Conservation (phyloP, 2,329 filamentous ascomycete species). For the Aotearoamyces nothofagi region DNA sequence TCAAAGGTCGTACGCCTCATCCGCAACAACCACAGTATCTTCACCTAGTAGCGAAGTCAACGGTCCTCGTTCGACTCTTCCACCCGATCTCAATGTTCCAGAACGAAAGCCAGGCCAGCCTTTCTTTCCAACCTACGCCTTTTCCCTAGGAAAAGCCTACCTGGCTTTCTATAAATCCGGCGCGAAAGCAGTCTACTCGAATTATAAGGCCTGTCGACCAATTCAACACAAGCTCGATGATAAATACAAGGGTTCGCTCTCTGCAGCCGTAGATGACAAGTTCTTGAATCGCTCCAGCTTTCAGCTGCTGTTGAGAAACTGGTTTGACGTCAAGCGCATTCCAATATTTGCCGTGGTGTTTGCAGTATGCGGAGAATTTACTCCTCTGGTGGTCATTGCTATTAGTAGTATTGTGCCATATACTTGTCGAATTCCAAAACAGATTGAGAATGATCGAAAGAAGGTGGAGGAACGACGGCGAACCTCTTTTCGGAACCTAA, state of each 20-base stretch:
- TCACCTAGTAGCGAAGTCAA: not conserved
- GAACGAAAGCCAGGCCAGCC: conserved; percentile 29
- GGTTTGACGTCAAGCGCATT: conserved; percentile 60
- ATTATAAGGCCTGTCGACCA: conserved; percentile 31
- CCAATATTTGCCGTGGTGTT: conserved; percentile 66
- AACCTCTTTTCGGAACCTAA: conserved; percentile 28
- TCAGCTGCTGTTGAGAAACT: conserved; percentile 52
- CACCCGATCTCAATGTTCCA: conserved; percentile 53
- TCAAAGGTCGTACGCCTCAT: too few relatives aligned
- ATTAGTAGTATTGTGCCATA: conserved; percentile 59
- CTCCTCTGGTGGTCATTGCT: conserved; percentile 61
- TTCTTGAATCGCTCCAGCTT: conserved; percentile 49
- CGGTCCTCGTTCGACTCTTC: conserved; percentile 38
- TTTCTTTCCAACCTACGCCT: conserved; percentile 20
- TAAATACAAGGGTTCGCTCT: conserved; percentile 19
- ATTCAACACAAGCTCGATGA: conserved; percentile 32
- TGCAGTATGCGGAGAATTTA: conserved; percentile 71
- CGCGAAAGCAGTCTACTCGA: conserved; percentile 57
- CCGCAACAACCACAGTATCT: conserved; percentile 1
- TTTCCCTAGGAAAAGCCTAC: conserved; percentile 52
- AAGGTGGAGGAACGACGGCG: conserved; percentile 35
- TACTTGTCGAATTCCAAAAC: conserved; percentile 69
- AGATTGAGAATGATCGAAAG: conserved; percentile 44
- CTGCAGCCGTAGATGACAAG: conserved; percentile 17
- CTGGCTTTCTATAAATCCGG: conserved; percentile 78